A percentile compares a stretch with the other conserved stretches of the same genome.
phyloP scores from a whole-genome alignment of 768 basidiomycete species.

The Leccinum fibrillosum region DNA sequence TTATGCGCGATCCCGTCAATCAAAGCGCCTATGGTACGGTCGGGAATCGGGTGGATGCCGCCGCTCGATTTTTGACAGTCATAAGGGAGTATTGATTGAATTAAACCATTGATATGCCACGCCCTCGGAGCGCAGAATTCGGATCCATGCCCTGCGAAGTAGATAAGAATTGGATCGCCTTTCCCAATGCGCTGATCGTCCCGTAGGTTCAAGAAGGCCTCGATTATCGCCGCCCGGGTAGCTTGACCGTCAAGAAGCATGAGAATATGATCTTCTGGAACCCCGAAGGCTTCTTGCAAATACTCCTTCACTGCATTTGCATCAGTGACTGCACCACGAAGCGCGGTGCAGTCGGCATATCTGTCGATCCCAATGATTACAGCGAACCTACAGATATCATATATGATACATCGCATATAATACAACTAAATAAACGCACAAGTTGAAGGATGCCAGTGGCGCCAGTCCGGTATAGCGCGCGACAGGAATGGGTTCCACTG shows the following conservation, averaged over 20 bases:
- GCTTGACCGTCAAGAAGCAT: constrained; percentile 37
- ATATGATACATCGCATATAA: background rate
- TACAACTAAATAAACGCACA: background rate
- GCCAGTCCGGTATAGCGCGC: background rate
- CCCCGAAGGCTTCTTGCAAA: constrained; percentile 26
- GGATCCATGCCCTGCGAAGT: constrained; percentile 45
- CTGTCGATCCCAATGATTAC: constrained; percentile 44
- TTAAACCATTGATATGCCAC: constrained; percentile 22
- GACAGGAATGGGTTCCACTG: background rate
- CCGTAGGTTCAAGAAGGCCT: constrained; percentile 21
- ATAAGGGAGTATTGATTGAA: constrained; percentile 32
- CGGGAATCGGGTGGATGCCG: constrained; percentile 37
- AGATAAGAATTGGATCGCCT: constrained; percentile 38
- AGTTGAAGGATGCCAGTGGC: background rate
- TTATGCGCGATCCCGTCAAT: constrained; percentile 35
- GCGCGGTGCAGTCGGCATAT: constrained; percentile 29
- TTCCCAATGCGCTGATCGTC: constrained; percentile 22
- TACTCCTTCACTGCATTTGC: constrained; percentile 37
- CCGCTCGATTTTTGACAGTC: constrained; percentile 20
- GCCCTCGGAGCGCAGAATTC: constrained; percentile 28
- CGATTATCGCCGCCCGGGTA: constrained; percentile 34
- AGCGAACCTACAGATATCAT: constrained; percentile 23
- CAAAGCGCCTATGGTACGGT: constrained; percentile 38
- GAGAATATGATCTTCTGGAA: constrained; percentile 33
- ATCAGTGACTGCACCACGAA: constrained; percentile 38